Evolutionary conservation across 495 filamentous ascomycete genomes (phyloP), one percentile per base, ranked within the genome.

Genomic region (Chaetomium tenue): DNA sequence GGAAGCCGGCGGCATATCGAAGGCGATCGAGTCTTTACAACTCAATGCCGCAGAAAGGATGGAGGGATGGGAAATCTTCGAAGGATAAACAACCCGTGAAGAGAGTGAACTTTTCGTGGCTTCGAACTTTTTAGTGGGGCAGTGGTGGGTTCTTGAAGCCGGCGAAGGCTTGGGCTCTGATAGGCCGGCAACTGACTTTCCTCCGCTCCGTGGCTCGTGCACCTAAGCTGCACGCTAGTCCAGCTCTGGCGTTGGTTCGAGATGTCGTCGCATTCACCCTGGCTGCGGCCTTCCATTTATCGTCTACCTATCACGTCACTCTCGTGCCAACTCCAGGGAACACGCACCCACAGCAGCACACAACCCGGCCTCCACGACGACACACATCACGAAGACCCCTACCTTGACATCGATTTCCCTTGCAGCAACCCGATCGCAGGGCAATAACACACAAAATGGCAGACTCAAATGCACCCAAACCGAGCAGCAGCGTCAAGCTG

Each of bases 401-500:
- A 3, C 20, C 8, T 56, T 26, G 30, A 13, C 8, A 9, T 58
- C n/a, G 26, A 26, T 16, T 52, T 37, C 4, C 6, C 40, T 53
- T 12, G 23, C 15, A 39, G 9, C 42, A 37, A 20, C 13, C 58
- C 13, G 25, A 3, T 16, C 52, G 6, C 54, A 33, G 26, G 39
- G 33, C 26, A 63, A 46, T 26, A 52, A 20, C 55, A 42, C 55
- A 40, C 44, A 44, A 59, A 62, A 85, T 85, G 82, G 78, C 81
- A 63, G 81, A 83, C 63, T 76, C 78, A 63, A 84, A 87, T 72
- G 83, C 86, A 71, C 89, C 93, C 60, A 98, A 97, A 82, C 94
- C 93, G 55, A 97, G 92, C 82, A 97, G 92, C 84, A 98, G 94
- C 76, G 94, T 98, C 73, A 98, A 98, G 86, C 88, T 98, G 54